Conservation (phyloP, 257 asterid species). For the Ballota nigra region DNA sequence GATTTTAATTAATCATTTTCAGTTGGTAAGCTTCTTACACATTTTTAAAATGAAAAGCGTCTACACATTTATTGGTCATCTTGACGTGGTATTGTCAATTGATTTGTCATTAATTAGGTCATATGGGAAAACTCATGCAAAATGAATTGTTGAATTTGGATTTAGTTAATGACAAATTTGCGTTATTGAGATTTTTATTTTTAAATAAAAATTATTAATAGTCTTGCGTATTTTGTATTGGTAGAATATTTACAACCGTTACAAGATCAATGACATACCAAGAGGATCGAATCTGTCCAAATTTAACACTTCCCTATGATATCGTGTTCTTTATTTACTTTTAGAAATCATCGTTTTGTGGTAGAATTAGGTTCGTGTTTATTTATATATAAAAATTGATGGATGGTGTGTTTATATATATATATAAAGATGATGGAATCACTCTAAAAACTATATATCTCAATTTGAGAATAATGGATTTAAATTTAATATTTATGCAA, state of each 20-base stretch:
- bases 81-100: constrained; percentile 22
- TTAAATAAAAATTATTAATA: not conserved
- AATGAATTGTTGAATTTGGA: too few species aligned
- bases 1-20: not conserved
- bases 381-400: too few species aligned
- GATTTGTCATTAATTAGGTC: not conserved
- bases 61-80: constrained; percentile 6
- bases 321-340: not conserved
- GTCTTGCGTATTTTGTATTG: not conserved
- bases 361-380: not conserved
- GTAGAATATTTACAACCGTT: not conserved
- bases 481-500: too few species aligned
- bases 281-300: not conserved
- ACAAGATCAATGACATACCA: not conserved
- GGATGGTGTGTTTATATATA: not conserved
- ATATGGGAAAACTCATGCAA: not conserved
- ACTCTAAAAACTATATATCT: too few species aligned
- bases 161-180: not conserved
- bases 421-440: too few species aligned
- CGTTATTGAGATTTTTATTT: not conserved
- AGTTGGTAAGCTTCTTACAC: not conserved
- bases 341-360: too few species aligned
- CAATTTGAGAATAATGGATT: too few species aligned
- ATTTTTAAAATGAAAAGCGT: not conserved
- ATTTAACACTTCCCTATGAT: not conserved